These are phyloP conservation scores for Croton laevigatus DNA, from an alignment of 441 rosid genomes.

Conservation along the genomic window DNA sequence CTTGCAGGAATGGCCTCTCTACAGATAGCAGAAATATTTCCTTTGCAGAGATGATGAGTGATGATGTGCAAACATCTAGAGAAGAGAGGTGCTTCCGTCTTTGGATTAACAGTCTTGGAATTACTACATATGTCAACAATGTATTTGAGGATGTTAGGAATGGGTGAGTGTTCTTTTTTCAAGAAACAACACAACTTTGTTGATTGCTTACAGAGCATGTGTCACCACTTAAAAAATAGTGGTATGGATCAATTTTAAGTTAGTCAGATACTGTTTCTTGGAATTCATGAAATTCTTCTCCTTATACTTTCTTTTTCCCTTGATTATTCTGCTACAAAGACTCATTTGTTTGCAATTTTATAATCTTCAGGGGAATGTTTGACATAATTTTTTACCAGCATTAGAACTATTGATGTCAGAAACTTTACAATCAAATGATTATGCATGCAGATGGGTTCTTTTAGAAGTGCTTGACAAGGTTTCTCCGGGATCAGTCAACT, in stretches of 20 bases:
- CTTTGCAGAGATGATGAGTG: conserved; percentile 33
- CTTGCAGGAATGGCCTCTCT: conserved; percentile 30
- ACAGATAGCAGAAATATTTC: conserved; percentile 27
- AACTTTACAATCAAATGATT: background rate
- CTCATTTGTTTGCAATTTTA: background rate
- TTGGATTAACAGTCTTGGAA: conserved; percentile 34
- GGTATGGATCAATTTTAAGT: background rate
- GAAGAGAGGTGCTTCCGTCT: conserved; percentile 31
- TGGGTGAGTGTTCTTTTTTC: conserved; percentile 21
- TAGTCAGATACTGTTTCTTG: background rate
- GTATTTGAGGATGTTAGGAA: conserved; percentile 31
- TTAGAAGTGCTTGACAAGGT: conserved; percentile 48
- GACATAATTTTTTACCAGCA: background rate
- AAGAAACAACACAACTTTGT: background rate
- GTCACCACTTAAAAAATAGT: background rate
- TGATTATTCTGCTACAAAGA: background rate
- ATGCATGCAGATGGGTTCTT: conserved; percentile 42
- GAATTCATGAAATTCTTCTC: background rate
- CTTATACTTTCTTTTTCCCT: background rate
- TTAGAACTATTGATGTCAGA: background rate
- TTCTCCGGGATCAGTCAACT: conserved; percentile 44
- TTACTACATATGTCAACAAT: conserved; percentile 29
- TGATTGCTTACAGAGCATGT: background rate
- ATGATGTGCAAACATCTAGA: conserved; percentile 31
- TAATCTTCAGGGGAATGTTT: background rate